Evolutionary conservation across 805 yeast species (phyloP).

Genomic region (Metschnikowia continentalis): DNA sequence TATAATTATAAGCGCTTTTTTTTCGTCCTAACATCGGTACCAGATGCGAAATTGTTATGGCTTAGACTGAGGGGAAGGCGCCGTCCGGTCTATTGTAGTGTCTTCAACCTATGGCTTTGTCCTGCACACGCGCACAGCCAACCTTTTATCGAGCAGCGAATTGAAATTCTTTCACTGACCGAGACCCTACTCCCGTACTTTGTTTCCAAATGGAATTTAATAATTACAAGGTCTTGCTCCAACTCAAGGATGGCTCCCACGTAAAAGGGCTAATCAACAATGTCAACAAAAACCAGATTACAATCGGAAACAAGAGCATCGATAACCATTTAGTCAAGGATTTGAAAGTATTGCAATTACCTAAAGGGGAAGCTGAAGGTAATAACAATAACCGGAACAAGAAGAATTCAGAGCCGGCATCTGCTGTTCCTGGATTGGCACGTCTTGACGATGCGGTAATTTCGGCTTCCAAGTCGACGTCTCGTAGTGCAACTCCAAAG

Average conservation of each 20-base stretch:
- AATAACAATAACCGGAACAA: slow-evolving; percentile 15
- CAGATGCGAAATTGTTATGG: too few species aligned
- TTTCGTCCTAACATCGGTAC: too few species aligned
- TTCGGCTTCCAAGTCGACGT: slow-evolving; percentile 14
- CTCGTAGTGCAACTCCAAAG: slow-evolving; percentile 14
- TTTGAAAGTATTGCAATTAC: slow-evolving; percentile 54
- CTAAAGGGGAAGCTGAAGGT: slow-evolving; percentile 27
- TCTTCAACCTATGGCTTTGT: neutral
- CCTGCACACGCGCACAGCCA: neutral
- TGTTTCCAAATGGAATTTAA: slow-evolving; percentile 26
- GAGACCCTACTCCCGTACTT: neutral
- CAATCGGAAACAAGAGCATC: slow-evolving; percentile 23
- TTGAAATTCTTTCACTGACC: slow-evolving; percentile 1
- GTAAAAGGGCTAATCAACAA: slow-evolving; percentile 31
- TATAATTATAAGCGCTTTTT: neutral
- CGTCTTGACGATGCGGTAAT: slow-evolving; percentile 28
- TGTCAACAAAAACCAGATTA: slow-evolving; percentile 28
- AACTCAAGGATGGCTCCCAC: slow-evolving; percentile 35
- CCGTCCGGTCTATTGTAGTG: neutral
- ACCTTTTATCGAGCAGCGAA: slow-evolving; percentile 3
- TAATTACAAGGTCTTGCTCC: slow-evolving; percentile 38
- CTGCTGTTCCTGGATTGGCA: neutral
- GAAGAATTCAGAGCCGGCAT: slow-evolving; percentile 5
- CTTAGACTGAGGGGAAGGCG: too few species aligned
- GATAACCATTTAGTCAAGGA: slow-evolving; percentile 45